These are phyloP conservation scores for Coprinopsis cinerea DNA, from an alignment of 768 basidiomycete species.

Conservation along the genomic window DNA sequence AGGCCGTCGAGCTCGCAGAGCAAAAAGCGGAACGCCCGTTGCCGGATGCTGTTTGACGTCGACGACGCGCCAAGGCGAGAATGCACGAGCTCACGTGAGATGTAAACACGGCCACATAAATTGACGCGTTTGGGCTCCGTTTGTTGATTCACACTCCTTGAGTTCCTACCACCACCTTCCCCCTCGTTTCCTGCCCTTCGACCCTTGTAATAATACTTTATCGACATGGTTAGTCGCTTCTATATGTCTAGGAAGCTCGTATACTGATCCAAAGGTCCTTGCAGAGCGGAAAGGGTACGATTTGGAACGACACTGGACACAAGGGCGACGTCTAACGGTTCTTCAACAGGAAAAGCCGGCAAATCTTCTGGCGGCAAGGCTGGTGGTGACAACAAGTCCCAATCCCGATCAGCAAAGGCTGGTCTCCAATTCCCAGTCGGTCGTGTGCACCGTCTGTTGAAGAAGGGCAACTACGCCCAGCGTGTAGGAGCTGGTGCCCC, in stretches of 20 bases:
- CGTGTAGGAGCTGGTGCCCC: constrained; percentile 88
- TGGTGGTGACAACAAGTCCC: constrained; percentile 46
- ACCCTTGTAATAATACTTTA: not conserved
- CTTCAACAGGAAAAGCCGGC: not conserved
- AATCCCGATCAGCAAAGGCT: constrained; percentile 69
- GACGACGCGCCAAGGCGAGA: not conserved
- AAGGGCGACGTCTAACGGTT: not conserved
- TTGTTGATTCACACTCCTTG: not conserved
- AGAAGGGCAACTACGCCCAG: constrained; percentile 81
- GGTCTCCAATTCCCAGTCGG: constrained; percentile 88
- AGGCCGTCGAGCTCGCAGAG: too few relatives aligned
- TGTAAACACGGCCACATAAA: not conserved
- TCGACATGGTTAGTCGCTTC: not conserved
- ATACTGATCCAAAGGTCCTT: not conserved
- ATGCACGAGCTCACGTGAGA: not conserved
- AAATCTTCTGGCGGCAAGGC: constrained; percentile 54
- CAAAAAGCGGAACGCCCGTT: not conserved
- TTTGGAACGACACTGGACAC: not conserved
- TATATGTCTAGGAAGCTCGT: not conserved
- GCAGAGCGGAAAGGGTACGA: constrained; percentile 2
- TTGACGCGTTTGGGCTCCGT: not conserved
- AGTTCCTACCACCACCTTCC: not conserved
- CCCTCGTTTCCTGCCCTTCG: not conserved
- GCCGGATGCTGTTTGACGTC: not conserved
- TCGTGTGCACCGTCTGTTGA: constrained; percentile 86